phyloP scores from a whole-genome alignment of 208 protist genomes.

The Trypanosoma scelopori region DNA sequence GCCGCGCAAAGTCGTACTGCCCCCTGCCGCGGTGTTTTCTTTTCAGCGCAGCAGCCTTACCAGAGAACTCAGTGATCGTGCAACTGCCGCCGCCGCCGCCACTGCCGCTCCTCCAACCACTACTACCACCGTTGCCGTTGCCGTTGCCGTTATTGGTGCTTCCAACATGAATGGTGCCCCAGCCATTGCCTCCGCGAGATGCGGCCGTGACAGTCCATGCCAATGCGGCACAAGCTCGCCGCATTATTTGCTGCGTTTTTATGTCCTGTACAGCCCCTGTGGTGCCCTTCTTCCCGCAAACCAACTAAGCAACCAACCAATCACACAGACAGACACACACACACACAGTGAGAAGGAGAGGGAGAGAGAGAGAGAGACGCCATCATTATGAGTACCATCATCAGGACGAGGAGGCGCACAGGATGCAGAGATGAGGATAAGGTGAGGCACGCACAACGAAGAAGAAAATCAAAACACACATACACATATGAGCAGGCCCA shows the following conservation, averaged over 20 bases:
- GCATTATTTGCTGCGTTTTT: constrained; percentile 16
- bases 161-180: neutral
- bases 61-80: constrained; percentile 42
- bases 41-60: constrained; percentile 58
- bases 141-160: neutral
- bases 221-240: neutral
- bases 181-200: neutral
- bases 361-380: too few species aligned
- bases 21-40: constrained; percentile 49
- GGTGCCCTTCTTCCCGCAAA: neutral
- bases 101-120: neutral
- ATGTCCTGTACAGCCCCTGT: neutral
- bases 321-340: too few species aligned
- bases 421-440: too few species aligned
- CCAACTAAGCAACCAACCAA: neutral
- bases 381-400: too few species aligned
- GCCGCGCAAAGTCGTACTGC: constrained; percentile 64
- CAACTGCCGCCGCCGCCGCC: neutral
- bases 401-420: too few species aligned
- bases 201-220: constrained; percentile 3
- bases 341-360: too few species aligned
- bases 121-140: constrained; percentile 2
- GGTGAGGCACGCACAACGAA: too few species aligned
- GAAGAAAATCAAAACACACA: too few species aligned
- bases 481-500: too few species aligned